These are phyloP conservation scores for Pyrenula massariospora DNA, from an alignment of 495 filamentous ascomycete genomes.

Conservation along the genomic window DNA sequence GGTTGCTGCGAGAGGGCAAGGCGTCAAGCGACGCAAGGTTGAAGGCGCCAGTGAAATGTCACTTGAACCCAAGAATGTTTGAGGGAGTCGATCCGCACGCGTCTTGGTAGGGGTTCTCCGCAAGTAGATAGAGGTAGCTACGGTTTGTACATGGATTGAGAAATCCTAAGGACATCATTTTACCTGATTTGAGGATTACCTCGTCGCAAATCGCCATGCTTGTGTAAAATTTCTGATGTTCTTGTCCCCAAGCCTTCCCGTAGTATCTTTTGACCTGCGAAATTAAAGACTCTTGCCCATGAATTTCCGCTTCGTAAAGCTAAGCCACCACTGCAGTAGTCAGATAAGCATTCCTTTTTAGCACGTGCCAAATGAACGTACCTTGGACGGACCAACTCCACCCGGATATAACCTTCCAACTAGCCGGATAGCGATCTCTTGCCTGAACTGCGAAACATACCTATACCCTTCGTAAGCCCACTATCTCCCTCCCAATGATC, in stretches of 20 bases:
- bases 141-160: no score
- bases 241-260: no score
- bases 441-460: constrained; percentile 79
- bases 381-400: constrained; percentile 75
- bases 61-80: no score
- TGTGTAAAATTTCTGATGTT: no score
- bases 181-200: no score
- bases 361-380: constrained; percentile 14
- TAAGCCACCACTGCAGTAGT: constrained; percentile 73
- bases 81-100: no score
- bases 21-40: constrained; percentile 31
- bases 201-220: no score
- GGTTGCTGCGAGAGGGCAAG: constrained; percentile 70
- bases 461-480: constrained; percentile 17
- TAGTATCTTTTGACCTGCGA: no score
- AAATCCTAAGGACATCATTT: no score
- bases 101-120: no score
- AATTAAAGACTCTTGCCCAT: constrained; percentile 87
- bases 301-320: constrained; percentile 97
- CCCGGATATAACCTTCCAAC: constrained; percentile 13
- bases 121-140: no score
- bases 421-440: constrained; percentile 68
- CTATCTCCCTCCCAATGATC: not conserved
- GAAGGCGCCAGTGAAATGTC: no score
- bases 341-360: constrained; percentile 2